Conservation (phyloP, 352 stramenopile genomes). For the Phytophthora sp. region DNA sequence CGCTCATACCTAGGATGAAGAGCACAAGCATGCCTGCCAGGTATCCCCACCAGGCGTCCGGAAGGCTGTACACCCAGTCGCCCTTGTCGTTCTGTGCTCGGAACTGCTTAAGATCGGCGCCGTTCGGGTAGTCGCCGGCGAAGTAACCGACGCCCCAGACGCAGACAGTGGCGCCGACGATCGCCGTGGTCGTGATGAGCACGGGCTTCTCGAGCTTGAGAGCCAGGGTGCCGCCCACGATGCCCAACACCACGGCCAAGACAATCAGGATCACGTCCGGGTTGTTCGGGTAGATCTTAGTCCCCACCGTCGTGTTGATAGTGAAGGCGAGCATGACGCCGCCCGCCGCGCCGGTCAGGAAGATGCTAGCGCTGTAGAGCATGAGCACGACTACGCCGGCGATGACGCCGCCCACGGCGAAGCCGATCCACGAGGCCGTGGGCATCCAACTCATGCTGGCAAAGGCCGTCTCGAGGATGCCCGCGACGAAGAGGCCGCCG, state of each 20-base stretch:
- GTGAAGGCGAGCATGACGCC: slow-evolving; percentile 60
- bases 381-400: slow-evolving; percentile 50
- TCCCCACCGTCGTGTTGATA: slow-evolving; percentile 55
- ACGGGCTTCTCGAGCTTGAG: slow-evolving; percentile 66
- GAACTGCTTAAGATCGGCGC: slow-evolving; percentile 58
- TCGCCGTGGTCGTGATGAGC: slow-evolving; percentile 60
- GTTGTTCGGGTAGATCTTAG: slow-evolving; percentile 57
- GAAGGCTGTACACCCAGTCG: slow-evolving; percentile 68
- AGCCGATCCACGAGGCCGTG: slow-evolving; percentile 64
- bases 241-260: slow-evolving; percentile 46
- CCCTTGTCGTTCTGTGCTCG: slow-evolving; percentile 40
- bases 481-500: slow-evolving; percentile 65
- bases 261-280: slow-evolving; percentile 52
- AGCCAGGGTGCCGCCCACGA: slow-evolving; percentile 49
- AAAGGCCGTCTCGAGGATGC: slow-evolving; percentile 64
- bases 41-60: slow-evolving; percentile 79
- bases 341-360: slow-evolving; percentile 48
- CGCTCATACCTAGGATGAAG: slow-evolving; percentile 62
- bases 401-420: slow-evolving; percentile 49
- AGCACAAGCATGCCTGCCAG: slow-evolving; percentile 58
- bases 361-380: slow-evolving; percentile 60
- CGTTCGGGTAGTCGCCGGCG: slow-evolving; percentile 68
- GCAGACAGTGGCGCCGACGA: slow-evolving; percentile 58
- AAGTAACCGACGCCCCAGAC: slow-evolving; percentile 76
- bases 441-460: slow-evolving; percentile 52